Base-by-base conservation (phyloP, 257 asterid species). In the Apocynum venetum region DNA sequence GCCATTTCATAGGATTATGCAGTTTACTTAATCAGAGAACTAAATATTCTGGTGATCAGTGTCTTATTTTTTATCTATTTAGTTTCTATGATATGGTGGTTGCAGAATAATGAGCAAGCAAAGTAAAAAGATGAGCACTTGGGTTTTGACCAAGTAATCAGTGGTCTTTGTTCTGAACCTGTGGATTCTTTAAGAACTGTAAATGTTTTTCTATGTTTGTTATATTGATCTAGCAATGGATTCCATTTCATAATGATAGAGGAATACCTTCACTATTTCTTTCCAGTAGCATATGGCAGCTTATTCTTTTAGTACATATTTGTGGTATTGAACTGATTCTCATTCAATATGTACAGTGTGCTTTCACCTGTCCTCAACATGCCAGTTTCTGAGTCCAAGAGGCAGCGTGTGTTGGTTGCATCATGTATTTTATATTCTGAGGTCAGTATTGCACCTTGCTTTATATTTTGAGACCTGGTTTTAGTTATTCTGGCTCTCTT, bases 321-420 rank as follows among this genome's bases (percentile, higher is more conserved):
- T 36, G 13, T 61, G 67, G 77, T 69, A 63, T 78, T 81, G 66
- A 80, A 80, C 86, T 84, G 77, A 86, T 80, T 77, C 44, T 60
- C 49, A 17, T 66, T 77, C 82, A 68, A 71, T 81, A 77, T 47
- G 36, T 87, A 74, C 99, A 95, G 99, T 78, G 98, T 95, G 78
- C 85, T 95, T 84, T 93, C 98, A 80, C 99, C 99, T 73, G 78
- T 95, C 83, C 86, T 95, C 86, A 93, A 93, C 86, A 91, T 88
- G 97, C 94, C 97, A 74, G 83, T 95, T 77, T 84, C 98, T 41
- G 98, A 95, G 92, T 88, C 86, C 71, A 95, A 89, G 89, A 90
- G 99, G 82, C 99, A 93, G 83, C 88, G 99, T 70, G 99, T 95
- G 77, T 80, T 95, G 92, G 99, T 91, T 77, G 96, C 99, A 55